These are phyloP conservation scores for Xylariaceae sp. DNA, from an alignment of 2,329 filamentous ascomycete species.

Conservation along the genomic window DNA sequence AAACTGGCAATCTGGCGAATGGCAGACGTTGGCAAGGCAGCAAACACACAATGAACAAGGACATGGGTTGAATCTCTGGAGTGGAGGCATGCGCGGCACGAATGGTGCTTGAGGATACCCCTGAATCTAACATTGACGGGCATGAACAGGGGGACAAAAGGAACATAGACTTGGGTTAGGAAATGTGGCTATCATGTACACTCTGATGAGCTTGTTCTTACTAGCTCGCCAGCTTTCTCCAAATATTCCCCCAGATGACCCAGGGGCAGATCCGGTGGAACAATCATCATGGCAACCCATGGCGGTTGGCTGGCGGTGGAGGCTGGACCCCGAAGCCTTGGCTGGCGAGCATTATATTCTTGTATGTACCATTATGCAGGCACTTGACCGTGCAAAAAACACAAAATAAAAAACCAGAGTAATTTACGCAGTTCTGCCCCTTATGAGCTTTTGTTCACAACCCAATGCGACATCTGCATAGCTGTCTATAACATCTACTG, in stretches of 20 bases:
- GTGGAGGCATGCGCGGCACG: conserved; percentile 26
- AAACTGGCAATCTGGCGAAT: conserved; percentile 17
- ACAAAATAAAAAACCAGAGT: no score
- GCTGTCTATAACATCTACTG: conserved; percentile 5
- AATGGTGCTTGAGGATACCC: conserved; percentile 30
- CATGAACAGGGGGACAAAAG: conserved; percentile 18
- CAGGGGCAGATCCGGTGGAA: no score
- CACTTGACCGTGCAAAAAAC: no score
- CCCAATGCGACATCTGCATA: no score
- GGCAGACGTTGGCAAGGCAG: conserved; percentile 18
- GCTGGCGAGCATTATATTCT: conserved; percentile 3
- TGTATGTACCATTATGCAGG: conserved; percentile 1
- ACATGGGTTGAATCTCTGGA: conserved; percentile 23
- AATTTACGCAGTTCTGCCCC: no score
- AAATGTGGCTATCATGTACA: conserved; percentile 18
- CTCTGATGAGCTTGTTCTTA: conserved; percentile 24
- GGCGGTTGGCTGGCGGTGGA: conserved; percentile 1
- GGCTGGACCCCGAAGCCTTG: conserved; percentile 9
- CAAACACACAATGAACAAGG: conserved; percentile 18
- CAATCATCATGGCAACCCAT: no score
- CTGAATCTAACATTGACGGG: conserved; percentile 19
- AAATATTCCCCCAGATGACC: not conserved
- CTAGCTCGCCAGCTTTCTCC: conserved; percentile 3
- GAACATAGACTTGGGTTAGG: conserved; percentile 23
- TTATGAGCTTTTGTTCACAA: no score